Percentiles rank a stretch among this genome's conserved stretches.
phyloP scores from a whole-genome alignment of 768 basidiomycete genomes.

The Collybia mongolica region DNA sequence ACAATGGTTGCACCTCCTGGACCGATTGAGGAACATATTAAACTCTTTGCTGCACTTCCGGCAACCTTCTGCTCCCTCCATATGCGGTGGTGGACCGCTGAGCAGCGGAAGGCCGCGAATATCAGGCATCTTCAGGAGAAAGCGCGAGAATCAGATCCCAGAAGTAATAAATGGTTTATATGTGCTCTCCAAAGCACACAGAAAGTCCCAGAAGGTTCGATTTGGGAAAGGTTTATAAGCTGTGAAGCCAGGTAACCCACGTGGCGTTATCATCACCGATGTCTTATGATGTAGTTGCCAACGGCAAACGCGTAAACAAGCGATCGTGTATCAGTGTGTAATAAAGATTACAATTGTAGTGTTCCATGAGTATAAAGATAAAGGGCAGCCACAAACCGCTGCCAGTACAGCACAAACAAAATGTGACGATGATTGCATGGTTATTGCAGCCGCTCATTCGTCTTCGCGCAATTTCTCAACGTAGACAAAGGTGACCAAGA shows the following conservation, averaged over 20 bases:
- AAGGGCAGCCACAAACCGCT: too few species aligned
- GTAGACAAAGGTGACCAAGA: slow-evolving; percentile 30
- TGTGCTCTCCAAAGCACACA: not conserved
- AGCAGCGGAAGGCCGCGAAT: slow-evolving; percentile 63
- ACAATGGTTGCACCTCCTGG: slow-evolving; percentile 72
- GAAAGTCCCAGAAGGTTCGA: slow-evolving; percentile 15
- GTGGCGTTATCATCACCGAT: not conserved
- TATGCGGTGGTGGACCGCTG: slow-evolving; percentile 58
- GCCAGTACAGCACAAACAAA: too few species aligned
- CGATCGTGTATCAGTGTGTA: too few species aligned
- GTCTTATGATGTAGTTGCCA: too few species aligned
- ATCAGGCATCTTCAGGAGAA: slow-evolving; percentile 16
- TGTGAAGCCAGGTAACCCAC: not conserved
- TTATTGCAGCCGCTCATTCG: slow-evolving; percentile 5
- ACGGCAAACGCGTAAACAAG: too few species aligned
- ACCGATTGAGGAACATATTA: slow-evolving; percentile 60
- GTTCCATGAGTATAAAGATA: too few species aligned
- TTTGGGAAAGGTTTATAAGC: not conserved
- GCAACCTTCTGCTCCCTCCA: slow-evolving; percentile 38
- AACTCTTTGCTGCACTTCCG: slow-evolving; percentile 78
- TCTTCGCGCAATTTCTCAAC: slow-evolving; percentile 26
- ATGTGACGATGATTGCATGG: too few species aligned
- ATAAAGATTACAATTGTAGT: too few species aligned
- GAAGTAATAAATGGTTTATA: not conserved
- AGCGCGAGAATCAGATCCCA: not conserved